Base-by-base conservation (phyloP, 345 rosid species). In the Rhodomyrtus tomentosa region DNA sequence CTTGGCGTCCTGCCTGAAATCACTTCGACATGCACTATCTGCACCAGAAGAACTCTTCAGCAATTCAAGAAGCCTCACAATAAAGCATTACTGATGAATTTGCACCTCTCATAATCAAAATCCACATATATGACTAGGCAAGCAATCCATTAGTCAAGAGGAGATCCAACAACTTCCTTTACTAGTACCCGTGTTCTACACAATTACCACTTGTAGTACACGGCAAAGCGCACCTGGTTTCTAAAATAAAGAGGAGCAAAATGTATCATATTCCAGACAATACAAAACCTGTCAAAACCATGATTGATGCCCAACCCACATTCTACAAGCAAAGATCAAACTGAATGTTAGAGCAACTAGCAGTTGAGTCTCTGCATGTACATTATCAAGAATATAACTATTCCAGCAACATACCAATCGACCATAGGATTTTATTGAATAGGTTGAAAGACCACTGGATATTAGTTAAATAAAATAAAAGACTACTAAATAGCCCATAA, bases 1-100 rank as follows among this genome's bases (percentile, higher is more conserved):
- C 53, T 88, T 82, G 98, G 94, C 86, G 88, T 92, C 83, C 96
- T 92, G 29, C 93, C 91, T 48, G 85, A 83, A 81, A 95, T 93
- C 68, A 89, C 89, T 89, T 94, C 94, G 82, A 96, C 91, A 84
- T 95, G 99, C 89, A 93, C 95, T 15, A 96, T 89, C 99, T 96
- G 92, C 91, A 88, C 52, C 87, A 52, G 73, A 84, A 53, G 83
- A 89, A 83, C 76, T 68, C 56, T 53, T 83, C 10, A 84, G 27
- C 27, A 40, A 48, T 74, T 74, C 82, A 81, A 42, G 51, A 25
- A 38, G 42, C 50, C 82, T 38, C 38, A 54, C 42, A 29, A 82
- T 53, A 82, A 58, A 22, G 38, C 29, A 22, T 55, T 82, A n/a
- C 55, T 5, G 27, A 32, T 10, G 55, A 20, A 38, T 54, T 51